phyloP scores from a whole-genome alignment of 2,329 filamentous ascomycete species.

The Monosporascus ibericus region DNA sequence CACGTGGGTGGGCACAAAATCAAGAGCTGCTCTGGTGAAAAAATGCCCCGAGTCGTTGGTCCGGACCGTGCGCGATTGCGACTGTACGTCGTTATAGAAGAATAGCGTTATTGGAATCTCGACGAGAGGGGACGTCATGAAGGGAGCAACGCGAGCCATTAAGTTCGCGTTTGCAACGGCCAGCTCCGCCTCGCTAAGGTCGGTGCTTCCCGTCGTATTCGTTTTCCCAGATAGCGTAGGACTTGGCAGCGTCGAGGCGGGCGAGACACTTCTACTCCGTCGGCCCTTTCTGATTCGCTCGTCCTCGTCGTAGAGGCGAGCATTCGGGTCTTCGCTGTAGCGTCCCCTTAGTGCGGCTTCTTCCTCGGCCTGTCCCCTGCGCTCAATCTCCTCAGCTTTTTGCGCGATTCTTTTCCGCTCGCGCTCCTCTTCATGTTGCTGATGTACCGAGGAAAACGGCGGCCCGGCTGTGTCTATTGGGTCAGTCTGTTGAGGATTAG shows the following conservation, averaged over 20 bases:
- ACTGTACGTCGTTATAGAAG: slow-evolving; percentile 83
- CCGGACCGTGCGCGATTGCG: slow-evolving; percentile 74
- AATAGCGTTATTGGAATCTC: slow-evolving; percentile 81
- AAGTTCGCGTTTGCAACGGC: slow-evolving; percentile 77
- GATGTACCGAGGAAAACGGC: slow-evolving; percentile 26
- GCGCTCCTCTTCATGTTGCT: slow-evolving; percentile 41
- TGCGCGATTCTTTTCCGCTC: slow-evolving; percentile 62
- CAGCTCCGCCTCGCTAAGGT: slow-evolving; percentile 72
- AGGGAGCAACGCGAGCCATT: slow-evolving; percentile 81
- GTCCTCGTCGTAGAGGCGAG: slow-evolving; percentile 40
- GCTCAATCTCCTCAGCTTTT: slow-evolving; percentile 73
- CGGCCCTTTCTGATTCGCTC: slow-evolving; percentile 30
- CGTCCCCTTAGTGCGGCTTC: slow-evolving; percentile 63
- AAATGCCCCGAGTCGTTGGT: slow-evolving; percentile 93
- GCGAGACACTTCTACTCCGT: slow-evolving; percentile 7
- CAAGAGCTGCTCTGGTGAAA: slow-evolving; percentile 67
- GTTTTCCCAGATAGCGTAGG: slow-evolving; percentile 34
- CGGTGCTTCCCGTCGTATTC: slow-evolving; percentile 29
- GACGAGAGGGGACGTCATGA: slow-evolving; percentile 77
- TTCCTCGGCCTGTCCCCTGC: slow-evolving; percentile 64
- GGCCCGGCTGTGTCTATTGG: slow-evolving; percentile 7
- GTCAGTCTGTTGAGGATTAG: slow-evolving; percentile 37
- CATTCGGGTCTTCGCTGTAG: slow-evolving; percentile 56
- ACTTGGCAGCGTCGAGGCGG: slow-evolving; percentile 34
- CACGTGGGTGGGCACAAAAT: slow-evolving; percentile 87